phyloP scores from a whole-genome alignment of 2,329 filamentous ascomycete species.

The Colletotrichum sp. region DNA sequence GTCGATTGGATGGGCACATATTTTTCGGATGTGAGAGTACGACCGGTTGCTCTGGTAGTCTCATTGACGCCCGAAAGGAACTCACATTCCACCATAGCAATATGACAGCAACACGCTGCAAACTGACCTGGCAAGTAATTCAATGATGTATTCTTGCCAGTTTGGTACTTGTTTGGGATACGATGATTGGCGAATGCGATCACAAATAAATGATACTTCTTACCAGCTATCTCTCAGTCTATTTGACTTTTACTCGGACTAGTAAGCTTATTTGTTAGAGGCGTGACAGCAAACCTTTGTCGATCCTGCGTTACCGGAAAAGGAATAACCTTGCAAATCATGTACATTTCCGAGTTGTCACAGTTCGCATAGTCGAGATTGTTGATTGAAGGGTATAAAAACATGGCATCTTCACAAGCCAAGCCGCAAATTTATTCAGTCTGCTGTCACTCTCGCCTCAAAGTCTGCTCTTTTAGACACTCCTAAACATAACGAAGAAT shows the following conservation, averaged over 20 bases:
- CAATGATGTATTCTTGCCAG: not conserved
- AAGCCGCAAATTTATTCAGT: not conserved
- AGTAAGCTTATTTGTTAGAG: not conserved
- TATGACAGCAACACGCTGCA: not conserved
- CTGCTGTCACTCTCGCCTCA: not conserved
- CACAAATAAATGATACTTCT: not conserved
- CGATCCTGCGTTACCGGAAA: not conserved
- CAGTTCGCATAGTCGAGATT: not conserved
- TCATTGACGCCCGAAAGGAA: not conserved
- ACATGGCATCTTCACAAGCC: fast-evolving
- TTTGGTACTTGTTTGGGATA: fast-evolving
- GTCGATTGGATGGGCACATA: not conserved
- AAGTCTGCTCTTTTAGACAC: not conserved
- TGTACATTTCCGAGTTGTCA: not conserved
- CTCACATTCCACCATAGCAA: not conserved
- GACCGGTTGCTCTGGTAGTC: not conserved
- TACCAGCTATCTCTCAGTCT: not conserved
- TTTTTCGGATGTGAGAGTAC: fast-evolving
- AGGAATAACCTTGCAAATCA: not conserved
- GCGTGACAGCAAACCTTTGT: not conserved
- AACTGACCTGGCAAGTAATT: not conserved
- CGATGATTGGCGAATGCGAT: fast-evolving
- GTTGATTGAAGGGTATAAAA: not conserved
- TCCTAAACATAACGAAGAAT: fast-evolving
- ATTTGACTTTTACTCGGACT: not conserved